Evolutionary conservation across 1,139 yeast species (phyloP), one percentile per base, ranked within the genome.

Genomic region (Taphrina wiesneri): DNA sequence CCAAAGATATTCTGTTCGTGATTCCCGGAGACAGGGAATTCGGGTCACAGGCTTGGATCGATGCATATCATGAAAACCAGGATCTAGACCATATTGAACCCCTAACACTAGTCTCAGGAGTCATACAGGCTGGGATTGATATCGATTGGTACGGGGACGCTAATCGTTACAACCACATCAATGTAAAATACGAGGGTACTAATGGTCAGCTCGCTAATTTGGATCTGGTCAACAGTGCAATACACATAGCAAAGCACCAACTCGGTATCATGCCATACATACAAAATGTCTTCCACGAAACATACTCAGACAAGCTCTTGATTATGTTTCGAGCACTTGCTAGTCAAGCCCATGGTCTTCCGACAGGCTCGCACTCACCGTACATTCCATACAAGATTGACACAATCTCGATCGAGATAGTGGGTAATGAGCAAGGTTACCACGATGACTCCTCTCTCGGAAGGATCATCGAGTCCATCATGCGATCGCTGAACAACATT

Each of bases 181-280:
- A 92, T 74, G 76, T 95, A 68, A 80, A 79, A 67, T 93, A 90
- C 74, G 92, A 88, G 70, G 99, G 99, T 0, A 81, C 92, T 68
- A 93, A 95, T 74, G 99, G 99, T 11, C 97, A 91, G 76, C 80
- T 92, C 70, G 99, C 99, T 15, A 95, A 95, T 75, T 80, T 95
- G 73, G 99, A 95, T 77, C 79, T 93, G 68, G 79, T 93, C 57
- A 93, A 95, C 73, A 84, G 93, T 17, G 96, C 91, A 2, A 85
- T 86, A 21, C 79, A 83, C 65, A 82, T 90, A 45, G 82, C 88
- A 1, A 83, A 83, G 69, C 91, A 88, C 71, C 70, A 70, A 36
- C 97, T 92, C 75, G 86, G 86, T 25, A 81, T 92, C 71, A 82
- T 82, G 63, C 83, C 87, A 3, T 82, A 89, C 15, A 77, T 92